Base-by-base conservation (phyloP, 345 rosid species). In the Sonneratia alba region DNA sequence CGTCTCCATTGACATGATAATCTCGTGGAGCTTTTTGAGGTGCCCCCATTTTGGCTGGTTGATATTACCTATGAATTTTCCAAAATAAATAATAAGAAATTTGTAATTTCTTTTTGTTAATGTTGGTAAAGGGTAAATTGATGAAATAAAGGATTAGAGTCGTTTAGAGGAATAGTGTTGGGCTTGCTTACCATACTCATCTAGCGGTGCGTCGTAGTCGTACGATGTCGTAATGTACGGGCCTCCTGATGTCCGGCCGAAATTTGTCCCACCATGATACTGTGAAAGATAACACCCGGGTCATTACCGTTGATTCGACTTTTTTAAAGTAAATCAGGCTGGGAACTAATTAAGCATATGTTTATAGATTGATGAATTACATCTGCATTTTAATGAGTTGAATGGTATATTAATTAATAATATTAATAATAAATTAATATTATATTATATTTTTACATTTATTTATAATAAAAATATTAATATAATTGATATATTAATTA, bases 11-110 rank as follows among this genome's bases (percentile, higher is more conserved):
- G 89, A 81, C 68, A 81, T 84, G 71, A 90, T 73, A 7, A 84
- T 66, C 16, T 62, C 76, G 69, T 90, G 98, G 18, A 90, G 88
- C 40, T 82, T 79, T 82, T 85, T 89, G 78, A 89, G 75, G 70
- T 93, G 97, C 1, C 68, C 68, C 68, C 68, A 65, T 65, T 65
- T 65, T 9, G 68, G 68, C 16, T 65, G 43, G 43, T 65, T 65
- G 42, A 22, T 6, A 36, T 65, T 65, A 19, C 68, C 68, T 65
- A 19, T 13, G 18, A 48, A 48, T 11, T 48, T 48, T 47, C 14
- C 14, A 48, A 15, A 11, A 11, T 27, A 48, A 48, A 2, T 48
- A 10, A 48, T 48, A 10, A 48, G 53, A 11, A 4, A 4, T 48
- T 15, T 12, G 11, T 13, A 10, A 11, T 48, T 47, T 14, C 18